Percentiles rank a stretch among this genome's conserved stretches.
Conservation (phyloP, 148 eudicot genomes). For the Fagopyrum homotropicum region DNA sequence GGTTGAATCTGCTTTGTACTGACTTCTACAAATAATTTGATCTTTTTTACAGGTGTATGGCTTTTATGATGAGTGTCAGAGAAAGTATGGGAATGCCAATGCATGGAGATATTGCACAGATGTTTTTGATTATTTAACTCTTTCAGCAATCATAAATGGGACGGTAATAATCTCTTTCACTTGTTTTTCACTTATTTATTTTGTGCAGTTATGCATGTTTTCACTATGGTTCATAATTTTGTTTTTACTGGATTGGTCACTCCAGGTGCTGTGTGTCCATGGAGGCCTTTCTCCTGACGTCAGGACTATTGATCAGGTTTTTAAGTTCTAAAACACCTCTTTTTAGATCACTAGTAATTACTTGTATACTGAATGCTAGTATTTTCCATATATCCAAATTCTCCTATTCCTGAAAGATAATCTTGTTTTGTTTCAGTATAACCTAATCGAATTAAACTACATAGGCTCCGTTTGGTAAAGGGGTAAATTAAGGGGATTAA, state of each 20-base stretch:
- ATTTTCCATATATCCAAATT: not conserved
- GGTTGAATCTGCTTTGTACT: not conserved
- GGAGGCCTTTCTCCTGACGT: constrained; percentile 99
- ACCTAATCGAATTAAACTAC: no score
- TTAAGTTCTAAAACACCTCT: not conserved
- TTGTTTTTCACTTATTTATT: not conserved
- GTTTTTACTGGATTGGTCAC: not conserved
- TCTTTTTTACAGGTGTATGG: constrained; percentile 67
- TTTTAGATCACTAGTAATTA: not conserved
- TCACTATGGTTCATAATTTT: not conserved
- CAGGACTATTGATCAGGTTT: constrained; percentile 93
- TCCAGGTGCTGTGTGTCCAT: constrained; percentile 95
- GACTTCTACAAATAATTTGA: not conserved
- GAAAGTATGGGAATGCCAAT: constrained; percentile 99
- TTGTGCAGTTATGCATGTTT: not conserved
- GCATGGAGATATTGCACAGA: constrained; percentile 99
- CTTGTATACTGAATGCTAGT: not conserved
- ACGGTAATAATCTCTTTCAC: constrained; percentile 46
- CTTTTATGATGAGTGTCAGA: constrained; percentile 96
- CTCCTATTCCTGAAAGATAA: not conserved
- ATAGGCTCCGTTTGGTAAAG: no score
- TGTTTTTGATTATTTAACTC: constrained; percentile 91
- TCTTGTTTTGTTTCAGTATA: not conserved
- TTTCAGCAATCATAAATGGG: constrained; percentile 97
- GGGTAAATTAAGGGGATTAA: no score